Evolutionary conservation across 306 rosid species (phyloP).

Genomic region (Lathyrus sativus): DNA sequence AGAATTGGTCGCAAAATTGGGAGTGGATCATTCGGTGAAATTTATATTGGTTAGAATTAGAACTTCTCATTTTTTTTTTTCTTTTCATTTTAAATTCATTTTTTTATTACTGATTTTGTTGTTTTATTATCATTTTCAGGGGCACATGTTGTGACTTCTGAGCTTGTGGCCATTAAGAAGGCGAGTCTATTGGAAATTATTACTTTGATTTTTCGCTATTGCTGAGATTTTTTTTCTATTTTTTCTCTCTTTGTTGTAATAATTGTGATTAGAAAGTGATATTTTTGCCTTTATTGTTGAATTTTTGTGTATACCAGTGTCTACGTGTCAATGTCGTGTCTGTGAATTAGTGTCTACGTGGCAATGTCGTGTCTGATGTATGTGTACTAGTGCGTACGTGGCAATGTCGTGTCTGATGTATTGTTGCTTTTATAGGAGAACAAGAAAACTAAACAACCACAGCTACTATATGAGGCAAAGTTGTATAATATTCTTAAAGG

Average conservation of each 20-base stretch:
- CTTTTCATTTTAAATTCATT: neutral
- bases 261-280: no score
- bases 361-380: no score
- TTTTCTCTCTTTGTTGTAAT: no score
- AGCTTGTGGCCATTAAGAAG: constrained; percentile 69
- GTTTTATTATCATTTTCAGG: constrained; percentile 44
- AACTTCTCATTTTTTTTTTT: neutral
- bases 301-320: no score
- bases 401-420: no score
- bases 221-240: no score
- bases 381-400: no score
- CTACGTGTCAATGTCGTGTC: no score
- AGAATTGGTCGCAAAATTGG: constrained; percentile 69
- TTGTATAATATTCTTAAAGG: constrained; percentile 58
- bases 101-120: neutral
- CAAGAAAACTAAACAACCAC: constrained; percentile 57
- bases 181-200: constrained; percentile 44
- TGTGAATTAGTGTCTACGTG: no score
- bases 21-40: constrained; percentile 75
- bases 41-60: constrained; percentile 49
- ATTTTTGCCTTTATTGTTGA: no score
- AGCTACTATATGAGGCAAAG: constrained; percentile 60
- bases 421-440: constrained; percentile 48
- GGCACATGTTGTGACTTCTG: constrained; percentile 51
- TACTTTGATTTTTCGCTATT: no score